A percentile compares a stretch with the other conserved stretches of the same genome.
These are phyloP conservation scores for Firmiana major DNA, from an alignment of 345 rosid species.

Conservation along the genomic window DNA sequence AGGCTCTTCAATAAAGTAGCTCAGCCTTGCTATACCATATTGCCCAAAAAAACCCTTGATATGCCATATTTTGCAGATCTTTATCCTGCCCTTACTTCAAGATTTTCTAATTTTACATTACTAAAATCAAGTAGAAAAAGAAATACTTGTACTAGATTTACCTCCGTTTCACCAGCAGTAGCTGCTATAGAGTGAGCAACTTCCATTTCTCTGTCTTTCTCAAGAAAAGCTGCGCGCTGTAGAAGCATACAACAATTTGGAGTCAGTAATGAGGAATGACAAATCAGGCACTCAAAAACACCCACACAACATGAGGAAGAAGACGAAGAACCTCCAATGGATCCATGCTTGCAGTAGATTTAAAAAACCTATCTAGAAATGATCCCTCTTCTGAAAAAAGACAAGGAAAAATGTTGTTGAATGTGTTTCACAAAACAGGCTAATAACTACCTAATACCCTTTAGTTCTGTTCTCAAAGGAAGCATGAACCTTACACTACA, in stretches of 20 bases:
- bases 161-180: conserved; percentile 79
- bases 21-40: neutral
- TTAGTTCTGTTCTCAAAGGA: neutral
- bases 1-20: neutral
- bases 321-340: conserved; percentile 52
- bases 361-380: conserved; percentile 72
- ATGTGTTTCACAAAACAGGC: neutral
- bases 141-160: conserved; percentile 6
- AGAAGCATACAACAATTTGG: neutral
- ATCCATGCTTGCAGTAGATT: conserved; percentile 70
- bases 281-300: neutral
- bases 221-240: conserved; percentile 79
- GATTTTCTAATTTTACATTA: neutral
- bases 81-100: neutral
- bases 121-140: neutral
- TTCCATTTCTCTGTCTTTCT: conserved; percentile 79
- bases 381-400: conserved; percentile 63
- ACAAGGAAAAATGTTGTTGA: conserved; percentile 11
- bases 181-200: conserved; percentile 90
- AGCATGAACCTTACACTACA: neutral
- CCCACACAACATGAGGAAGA: neutral
- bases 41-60: neutral
- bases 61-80: neutral
- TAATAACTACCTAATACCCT: neutral
- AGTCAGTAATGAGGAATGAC: conserved; percentile 5